A percentile compares a stretch with the other conserved stretches of the same genome.
phyloP scores from a whole-genome alignment of 129 eudicot species.

The Gnaphalium uliginosum region DNA sequence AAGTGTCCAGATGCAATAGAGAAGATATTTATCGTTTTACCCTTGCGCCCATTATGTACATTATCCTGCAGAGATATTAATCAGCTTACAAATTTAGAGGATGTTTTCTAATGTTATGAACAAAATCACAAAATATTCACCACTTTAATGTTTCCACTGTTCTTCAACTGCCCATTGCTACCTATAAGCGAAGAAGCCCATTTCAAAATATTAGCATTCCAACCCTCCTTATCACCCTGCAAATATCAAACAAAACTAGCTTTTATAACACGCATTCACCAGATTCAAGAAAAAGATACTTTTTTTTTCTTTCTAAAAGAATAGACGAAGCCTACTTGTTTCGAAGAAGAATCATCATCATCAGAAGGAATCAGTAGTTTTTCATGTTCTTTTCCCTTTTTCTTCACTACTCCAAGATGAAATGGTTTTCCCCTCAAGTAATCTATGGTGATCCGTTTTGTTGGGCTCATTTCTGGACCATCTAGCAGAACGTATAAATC shows the following conservation, averaged over 20 bases:
- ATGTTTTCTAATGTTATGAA: background rate
- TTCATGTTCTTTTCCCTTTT: slow-evolving; percentile 87
- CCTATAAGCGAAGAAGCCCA: slow-evolving; percentile 97
- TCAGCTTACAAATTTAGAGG: slow-evolving; percentile 8
- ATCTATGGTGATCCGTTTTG: slow-evolving; percentile 69
- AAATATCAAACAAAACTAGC: slow-evolving; percentile 9
- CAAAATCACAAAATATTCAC: slow-evolving; percentile 33
- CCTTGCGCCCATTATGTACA: slow-evolving; percentile 59
- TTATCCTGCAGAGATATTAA: slow-evolving; percentile 45
- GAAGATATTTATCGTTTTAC: slow-evolving; percentile 81
- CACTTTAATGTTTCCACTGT: slow-evolving; percentile 48
- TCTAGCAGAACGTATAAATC: slow-evolving; percentile 81
- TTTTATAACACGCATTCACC: background rate
- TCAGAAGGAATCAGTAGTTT: slow-evolving; percentile 63
- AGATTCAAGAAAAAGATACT: background rate
- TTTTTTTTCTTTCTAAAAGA: background rate
- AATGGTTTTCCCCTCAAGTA: slow-evolving; percentile 80
- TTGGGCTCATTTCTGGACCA: slow-evolving; percentile 46
- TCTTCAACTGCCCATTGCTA: slow-evolving; percentile 65
- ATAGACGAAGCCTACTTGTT: slow-evolving; percentile 43
- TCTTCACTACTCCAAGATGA: slow-evolving; percentile 86
- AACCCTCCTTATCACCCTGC: slow-evolving; percentile 59
- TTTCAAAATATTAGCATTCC: slow-evolving; percentile 88
- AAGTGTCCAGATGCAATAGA: slow-evolving; percentile 98
- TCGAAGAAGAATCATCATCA: slow-evolving; percentile 51